These are phyloP conservation scores for Xylaria sp. DNA, from an alignment of 2,329 filamentous ascomycete genomes.

Conservation along the genomic window DNA sequence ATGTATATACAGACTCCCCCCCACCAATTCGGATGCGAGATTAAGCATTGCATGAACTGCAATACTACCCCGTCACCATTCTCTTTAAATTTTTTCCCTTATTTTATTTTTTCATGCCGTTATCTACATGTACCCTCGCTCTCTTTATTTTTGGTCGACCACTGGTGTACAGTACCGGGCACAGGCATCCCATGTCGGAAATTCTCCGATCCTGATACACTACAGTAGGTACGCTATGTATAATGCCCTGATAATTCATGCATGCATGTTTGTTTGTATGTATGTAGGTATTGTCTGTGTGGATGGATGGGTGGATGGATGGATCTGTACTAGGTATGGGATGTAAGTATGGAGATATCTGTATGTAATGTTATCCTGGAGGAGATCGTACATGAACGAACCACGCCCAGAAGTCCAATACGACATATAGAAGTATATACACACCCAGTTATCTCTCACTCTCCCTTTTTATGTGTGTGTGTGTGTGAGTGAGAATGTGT, in stretches of 20 bases:
- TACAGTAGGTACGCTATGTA: too few species aligned
- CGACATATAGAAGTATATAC: not conserved
- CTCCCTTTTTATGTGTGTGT: not conserved
- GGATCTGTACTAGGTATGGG: not conserved
- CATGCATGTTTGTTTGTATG: not conserved
- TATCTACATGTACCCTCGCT: not conserved
- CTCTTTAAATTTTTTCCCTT: not conserved
- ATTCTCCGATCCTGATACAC: conserved; percentile 4
- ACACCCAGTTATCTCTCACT: not conserved
- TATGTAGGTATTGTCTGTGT: too few species aligned
- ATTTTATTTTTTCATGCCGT: too few species aligned
- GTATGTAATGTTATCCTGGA: conserved; percentile 1
- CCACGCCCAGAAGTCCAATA: conserved; percentile 1
- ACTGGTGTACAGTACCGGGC: not conserved
- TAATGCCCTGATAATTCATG: not conserved
- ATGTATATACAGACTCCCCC: not conserved
- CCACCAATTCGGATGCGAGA: conserved; percentile 3
- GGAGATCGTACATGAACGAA: conserved; percentile 10
- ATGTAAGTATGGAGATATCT: not conserved
- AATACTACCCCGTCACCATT: conserved; percentile 8
- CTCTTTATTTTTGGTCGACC: not conserved
- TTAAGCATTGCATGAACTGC: conserved; percentile 14
- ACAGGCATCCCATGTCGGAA: conserved; percentile 4
- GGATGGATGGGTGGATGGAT: not conserved
- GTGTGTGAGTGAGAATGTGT: not conserved